Conservation (phyloP, 257 asterid genomes). For the Petrea volubilis region DNA sequence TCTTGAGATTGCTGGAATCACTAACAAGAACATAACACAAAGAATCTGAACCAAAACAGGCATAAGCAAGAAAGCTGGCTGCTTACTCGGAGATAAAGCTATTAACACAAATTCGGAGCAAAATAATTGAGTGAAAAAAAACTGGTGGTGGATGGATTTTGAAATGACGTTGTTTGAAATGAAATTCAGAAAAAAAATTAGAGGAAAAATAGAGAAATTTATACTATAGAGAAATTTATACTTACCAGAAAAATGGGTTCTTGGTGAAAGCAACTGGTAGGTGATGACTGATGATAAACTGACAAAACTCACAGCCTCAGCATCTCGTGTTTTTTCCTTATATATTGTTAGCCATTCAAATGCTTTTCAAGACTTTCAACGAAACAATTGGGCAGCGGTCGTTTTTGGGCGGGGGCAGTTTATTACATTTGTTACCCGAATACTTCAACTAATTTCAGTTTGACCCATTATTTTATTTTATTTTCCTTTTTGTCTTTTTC, state of each 20-base stretch:
- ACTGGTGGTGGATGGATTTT: not conserved
- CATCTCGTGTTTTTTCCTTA: not conserved
- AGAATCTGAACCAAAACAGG: not conserved
- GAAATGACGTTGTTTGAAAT: not conserved
- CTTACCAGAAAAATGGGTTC: not conserved
- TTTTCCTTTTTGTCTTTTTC: too few species aligned
- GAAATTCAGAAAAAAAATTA: not conserved
- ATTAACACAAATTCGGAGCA: not conserved
- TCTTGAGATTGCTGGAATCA: not conserved
- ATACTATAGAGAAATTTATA: slow-evolving; percentile 1
- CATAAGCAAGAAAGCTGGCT: not conserved
- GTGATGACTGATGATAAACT: not conserved
- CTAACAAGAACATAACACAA: not conserved
- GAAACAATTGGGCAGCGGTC: not conserved
- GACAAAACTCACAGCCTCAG: not conserved
- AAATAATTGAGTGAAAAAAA: not conserved
- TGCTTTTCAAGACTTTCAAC: not conserved
- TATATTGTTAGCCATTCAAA: slow-evolving; percentile 9
- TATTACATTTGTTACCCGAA: not conserved
- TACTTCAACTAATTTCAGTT: not conserved
- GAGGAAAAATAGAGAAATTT: not conserved
- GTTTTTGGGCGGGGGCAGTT: not conserved
- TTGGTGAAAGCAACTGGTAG: not conserved
- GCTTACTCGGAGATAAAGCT: not conserved
- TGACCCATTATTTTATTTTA: not conserved